Evolutionary conservation across 768 basidiomycete genomes (phyloP), one percentile per base, ranked within the genome.

Genomic region (Hydnomerulius pinastri): DNA sequence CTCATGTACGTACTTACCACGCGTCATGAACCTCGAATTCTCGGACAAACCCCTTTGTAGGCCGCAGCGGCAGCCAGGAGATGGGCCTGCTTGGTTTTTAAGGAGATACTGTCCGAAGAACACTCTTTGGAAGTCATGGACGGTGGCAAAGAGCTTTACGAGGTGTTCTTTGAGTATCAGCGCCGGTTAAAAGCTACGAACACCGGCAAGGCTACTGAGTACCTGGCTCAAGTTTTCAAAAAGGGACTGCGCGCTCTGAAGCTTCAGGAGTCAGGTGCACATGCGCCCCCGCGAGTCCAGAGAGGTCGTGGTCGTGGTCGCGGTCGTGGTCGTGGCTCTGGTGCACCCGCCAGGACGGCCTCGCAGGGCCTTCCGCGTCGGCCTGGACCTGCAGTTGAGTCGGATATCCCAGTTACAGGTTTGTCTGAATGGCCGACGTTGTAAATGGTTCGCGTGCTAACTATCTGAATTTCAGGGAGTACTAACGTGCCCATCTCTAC

Each of bases 141-240:
- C 28, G 43, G 38, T 25, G 55, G 53, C 9, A 6, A 40, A 36
- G 33, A 40, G 36, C 53, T 65, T 6, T 67, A 46, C 53, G 21
- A 3, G 40, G 44, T 24, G 30, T 67, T 69, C 48, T 41, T 67
- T 50, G 13, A 54, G 28, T 69, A 56, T 32, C 53, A 67, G 40
- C 2, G 13, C 25, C 39, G 0, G 4, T 18, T 15, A 25, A 15
- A n/a, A 42, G 3, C 13, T 1, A 7, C 29, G 2, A 8, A 15
- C n/a, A 8, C 2, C 10, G 0, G 17, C 8, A 6, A 9, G 1
- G 45, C 28, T 27, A 2, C 1, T 3, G 4, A 28, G n/a, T 54
- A 42, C 45, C 6, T 4, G 1, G 20, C 0, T 10, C 28, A 2
- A 0, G 1, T 65, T 17, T 0, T 15, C 33, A 51, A 33, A 21